Evolutionary conservation across 768 basidiomycete species (phyloP), one percentile per base, ranked within the genome.

Genomic region (Lactarius deliciosus): DNA sequence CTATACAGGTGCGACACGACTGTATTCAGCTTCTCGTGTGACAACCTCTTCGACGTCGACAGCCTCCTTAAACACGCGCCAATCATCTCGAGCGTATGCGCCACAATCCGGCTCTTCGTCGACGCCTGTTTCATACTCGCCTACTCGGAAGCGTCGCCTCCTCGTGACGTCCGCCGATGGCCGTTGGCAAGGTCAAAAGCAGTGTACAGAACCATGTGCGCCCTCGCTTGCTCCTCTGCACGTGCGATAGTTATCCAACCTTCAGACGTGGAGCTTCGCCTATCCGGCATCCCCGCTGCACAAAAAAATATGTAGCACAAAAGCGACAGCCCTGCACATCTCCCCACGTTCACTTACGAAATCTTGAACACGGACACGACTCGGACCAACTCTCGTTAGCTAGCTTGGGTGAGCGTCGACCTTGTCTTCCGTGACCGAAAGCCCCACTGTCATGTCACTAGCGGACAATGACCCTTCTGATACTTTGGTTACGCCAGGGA

Each of bases 141-240:
- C n/a, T n/a, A n/a, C n/a, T n/a, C n/a, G n/a, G n/a, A n/a, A n/a
- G n/a, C n/a, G n/a, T n/a, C n/a, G n/a, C n/a, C n/a, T n/a, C n/a
- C n/a, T n/a, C n/a, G n/a, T n/a, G n/a, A n/a, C n/a, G n/a, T n/a
- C n/a, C n/a, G n/a, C n/a, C n/a, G n/a, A n/a, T n/a, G n/a, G n/a
- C n/a, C n/a, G n/a, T n/a, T 2, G 80, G 79, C 5, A 88, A 88
- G 45, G 73, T 88, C 41, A 80, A 68, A 82, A 77, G 69, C 82
- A 85, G 61, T 81, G 80, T 15, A 68, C 70, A 16, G 81, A 30
- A 30, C 30, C 30, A 30, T 30, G 30, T 30, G 30, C 30, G 30
- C 30, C 30, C 30, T 30, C 30, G 30, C 30, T 30, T 30, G 30
- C 30, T 2, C 30, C 30, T 30, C 30, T 30, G 30, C 75, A n/a